Conservation (phyloP, 73 alveolate genomes). For the Stentor coeruleus region DNA sequence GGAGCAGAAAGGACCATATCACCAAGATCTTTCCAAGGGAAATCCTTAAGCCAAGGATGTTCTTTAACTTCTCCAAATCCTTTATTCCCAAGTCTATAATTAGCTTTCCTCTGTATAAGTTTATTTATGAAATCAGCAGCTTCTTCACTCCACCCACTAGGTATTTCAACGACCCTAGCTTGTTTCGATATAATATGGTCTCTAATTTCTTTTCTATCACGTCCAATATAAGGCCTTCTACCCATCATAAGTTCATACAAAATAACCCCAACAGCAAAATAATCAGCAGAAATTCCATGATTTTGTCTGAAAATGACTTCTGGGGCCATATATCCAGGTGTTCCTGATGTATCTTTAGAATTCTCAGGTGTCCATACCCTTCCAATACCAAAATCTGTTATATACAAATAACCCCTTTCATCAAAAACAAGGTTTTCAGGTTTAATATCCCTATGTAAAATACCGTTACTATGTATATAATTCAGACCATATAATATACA, state of each 20-base stretch:
- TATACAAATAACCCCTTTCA: constrained; percentile 63
- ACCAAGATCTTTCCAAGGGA: constrained; percentile 77
- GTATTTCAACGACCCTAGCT: constrained; percentile 65
- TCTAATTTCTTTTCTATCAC: constrained; percentile 64
- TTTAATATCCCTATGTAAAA: constrained; percentile 89
- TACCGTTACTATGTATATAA: constrained; percentile 76
- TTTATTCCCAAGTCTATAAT: constrained; percentile 76
- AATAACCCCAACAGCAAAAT: constrained; percentile 89
- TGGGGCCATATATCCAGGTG: constrained; percentile 89
- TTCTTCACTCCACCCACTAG: constrained; percentile 93
- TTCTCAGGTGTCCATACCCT: constrained; percentile 78
- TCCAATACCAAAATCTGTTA: constrained; percentile 88
- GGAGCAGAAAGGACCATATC: constrained; percentile 78
- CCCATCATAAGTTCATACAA: constrained; percentile 77
- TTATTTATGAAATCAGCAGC: constrained; percentile 92
- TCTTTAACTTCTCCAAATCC: constrained; percentile 89
- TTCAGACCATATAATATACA: constrained; percentile 63
- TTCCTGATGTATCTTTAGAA: constrained; percentile 82
- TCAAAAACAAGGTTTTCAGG: constrained; percentile 93
- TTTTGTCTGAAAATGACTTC: constrained; percentile 72
- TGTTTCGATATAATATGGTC: constrained; percentile 61
- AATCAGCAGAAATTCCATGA: constrained; percentile 78
- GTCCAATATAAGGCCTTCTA: constrained; percentile 87
- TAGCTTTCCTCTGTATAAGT: constrained; percentile 50
- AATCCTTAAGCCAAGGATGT: constrained; percentile 92